phyloP scores from a whole-genome alignment of 305 asterid species.

The Fraxinus greggii region DNA sequence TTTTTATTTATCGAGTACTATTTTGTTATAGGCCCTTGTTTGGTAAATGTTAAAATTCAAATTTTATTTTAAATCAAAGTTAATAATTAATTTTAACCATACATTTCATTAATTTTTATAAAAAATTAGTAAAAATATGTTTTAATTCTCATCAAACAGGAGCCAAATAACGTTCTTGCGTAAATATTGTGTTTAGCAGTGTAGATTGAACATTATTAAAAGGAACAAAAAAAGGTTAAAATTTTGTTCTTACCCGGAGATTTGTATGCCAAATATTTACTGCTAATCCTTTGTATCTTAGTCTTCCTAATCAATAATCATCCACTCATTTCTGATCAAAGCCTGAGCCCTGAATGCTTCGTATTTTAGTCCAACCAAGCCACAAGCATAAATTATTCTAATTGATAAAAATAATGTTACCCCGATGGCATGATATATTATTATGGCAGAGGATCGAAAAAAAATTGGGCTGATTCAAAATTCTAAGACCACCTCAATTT shows the following conservation, averaged over 20 bases:
- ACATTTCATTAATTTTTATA: too few species aligned
- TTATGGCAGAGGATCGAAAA: neutral
- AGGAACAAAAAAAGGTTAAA: neutral
- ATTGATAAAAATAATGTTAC: neutral
- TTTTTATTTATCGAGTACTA: neutral
- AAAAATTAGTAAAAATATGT: neutral
- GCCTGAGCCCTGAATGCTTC: neutral
- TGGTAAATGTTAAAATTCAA: too few species aligned
- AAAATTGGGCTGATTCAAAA: neutral
- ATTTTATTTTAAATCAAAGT: too few species aligned
- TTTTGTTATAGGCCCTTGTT: neutral
- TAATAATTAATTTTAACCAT: too few species aligned
- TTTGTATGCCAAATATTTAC: neutral
- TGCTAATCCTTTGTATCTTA: neutral
- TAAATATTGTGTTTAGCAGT: neutral
- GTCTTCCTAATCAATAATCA: neutral
- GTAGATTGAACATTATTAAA: neutral
- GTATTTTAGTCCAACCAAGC: neutral
- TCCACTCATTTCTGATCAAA: neutral
- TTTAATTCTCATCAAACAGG: neutral
- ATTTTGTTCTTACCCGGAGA: neutral
- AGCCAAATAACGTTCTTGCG: neutral
- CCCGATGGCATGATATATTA: neutral
- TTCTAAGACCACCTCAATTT: neutral
- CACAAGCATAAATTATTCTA: neutral